Evolutionary conservation across 306 rosid genomes (phyloP), one percentile per base, ranked within the genome.

Genomic region (Dryas octopetala): DNA sequence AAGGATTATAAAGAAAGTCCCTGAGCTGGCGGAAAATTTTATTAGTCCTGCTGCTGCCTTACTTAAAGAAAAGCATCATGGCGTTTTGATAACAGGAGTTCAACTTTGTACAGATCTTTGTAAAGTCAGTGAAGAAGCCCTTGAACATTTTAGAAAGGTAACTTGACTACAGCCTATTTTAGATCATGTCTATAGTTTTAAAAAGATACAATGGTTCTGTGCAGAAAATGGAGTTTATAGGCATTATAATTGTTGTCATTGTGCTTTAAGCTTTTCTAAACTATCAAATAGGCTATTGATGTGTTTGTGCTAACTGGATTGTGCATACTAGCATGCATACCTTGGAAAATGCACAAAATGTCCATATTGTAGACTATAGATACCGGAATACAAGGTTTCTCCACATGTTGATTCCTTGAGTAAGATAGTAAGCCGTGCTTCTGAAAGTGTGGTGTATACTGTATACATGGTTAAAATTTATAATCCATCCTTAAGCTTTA

Each of bases 21-120:
- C 99, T 62, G 99, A 95, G 80, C 81, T 95, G 89, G 98, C 97
- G 4, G 99, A 95, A 83, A 95, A 88, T 81, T 92, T 95, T 83
- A 84, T 95, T 76, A 90, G 90, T 75, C 90, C 97, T 75, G 91
- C 99, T 76, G 91, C 91, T 80, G 74, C 93, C 60, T 90, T 95
- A 80, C 96, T 95, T 65, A 89, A 84, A 89, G 99, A 92, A 91
- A 95, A 95, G 76, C 98, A 95, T 80, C 99, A 95, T 68, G 99
- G 99, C 17, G 99, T 92, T 78, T 81, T 95, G 83, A 92, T 95
- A 74, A 92, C 99, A 62, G 99, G 97, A 66, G 89, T 95, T 88
- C 99, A 90, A 80, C 97, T 95, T 81, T 90, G 99, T 89, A 89
- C 93, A 80, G 99, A 92, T 80, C 91, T 95, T 77, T 95, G 97